Evolutionary conservation across 805 yeast genomes (phyloP).

Genomic region (Teunomyces pallodes): DNA sequence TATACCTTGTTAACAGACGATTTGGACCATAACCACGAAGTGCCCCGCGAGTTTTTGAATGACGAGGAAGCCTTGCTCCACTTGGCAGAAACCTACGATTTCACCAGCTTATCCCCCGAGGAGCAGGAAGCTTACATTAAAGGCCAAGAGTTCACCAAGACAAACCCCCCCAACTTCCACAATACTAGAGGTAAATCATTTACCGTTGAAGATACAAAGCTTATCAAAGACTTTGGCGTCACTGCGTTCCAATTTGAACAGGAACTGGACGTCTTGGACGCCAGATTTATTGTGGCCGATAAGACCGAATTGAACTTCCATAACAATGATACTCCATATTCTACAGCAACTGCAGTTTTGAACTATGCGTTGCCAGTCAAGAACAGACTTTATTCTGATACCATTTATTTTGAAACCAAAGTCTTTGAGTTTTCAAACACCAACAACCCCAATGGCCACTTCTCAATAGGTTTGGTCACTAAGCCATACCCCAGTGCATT

Average conservation of each 20-base stretch:
- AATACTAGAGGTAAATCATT: slow-evolving; percentile 33
- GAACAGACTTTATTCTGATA: slow-evolving; percentile 31
- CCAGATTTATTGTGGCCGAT: slow-evolving; percentile 39
- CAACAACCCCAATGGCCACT: slow-evolving; percentile 41
- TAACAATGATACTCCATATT: slow-evolving; percentile 38
- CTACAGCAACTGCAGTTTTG: slow-evolving; percentile 38
- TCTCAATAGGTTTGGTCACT: slow-evolving; percentile 66
- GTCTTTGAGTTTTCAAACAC: slow-evolving; percentile 29
- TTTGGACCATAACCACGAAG: slow-evolving; percentile 9
- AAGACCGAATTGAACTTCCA: slow-evolving; percentile 35
- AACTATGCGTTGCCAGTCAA: slow-evolving; percentile 39
- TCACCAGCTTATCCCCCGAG: slow-evolving; percentile 36
- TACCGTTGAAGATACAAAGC: slow-evolving; percentile 17
- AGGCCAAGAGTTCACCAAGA: slow-evolving; percentile 33
- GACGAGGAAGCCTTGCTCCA: slow-evolving; percentile 37
- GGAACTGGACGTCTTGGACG: slow-evolving; percentile 28
- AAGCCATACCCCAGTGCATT: slow-evolving; percentile 69
- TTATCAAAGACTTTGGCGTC: slow-evolving; percentile 32
- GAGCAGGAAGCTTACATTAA: slow-evolving; percentile 36
- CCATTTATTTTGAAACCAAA: slow-evolving; percentile 61
- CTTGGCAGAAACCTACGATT: slow-evolving; percentile 37
- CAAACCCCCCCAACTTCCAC: slow-evolving; percentile 30
- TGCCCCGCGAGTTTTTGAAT: slow-evolving; percentile 39
- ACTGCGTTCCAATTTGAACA: slow-evolving; percentile 41
- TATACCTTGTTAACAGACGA: slow-evolving; percentile 3